Percentiles rank a stretch among this genome's conserved stretches.
These are phyloP conservation scores for Pterulicium gracile DNA, from an alignment of 1,284 basidiomycete species.

Conservation along the genomic window DNA sequence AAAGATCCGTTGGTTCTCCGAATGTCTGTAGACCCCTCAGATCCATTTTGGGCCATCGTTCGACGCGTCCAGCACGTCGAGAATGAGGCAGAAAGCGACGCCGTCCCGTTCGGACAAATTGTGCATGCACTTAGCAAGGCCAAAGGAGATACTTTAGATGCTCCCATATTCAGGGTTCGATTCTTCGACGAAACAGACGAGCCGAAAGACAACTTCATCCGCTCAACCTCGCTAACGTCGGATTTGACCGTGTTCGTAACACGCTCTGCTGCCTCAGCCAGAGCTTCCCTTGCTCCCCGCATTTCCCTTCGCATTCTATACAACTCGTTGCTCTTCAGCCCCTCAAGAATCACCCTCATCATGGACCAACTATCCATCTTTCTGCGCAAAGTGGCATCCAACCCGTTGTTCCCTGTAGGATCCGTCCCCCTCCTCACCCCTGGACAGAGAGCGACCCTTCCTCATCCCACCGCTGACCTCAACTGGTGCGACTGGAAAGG, in stretches of 20 bases:
- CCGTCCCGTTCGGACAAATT: slow-evolving; percentile 76
- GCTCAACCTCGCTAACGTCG: slow-evolving; percentile 74
- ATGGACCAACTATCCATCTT: slow-evolving; percentile 83
- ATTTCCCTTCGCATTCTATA: slow-evolving; percentile 84
- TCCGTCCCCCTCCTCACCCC: slow-evolving; percentile 76
- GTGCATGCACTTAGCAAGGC: slow-evolving; percentile 65
- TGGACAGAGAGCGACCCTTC: slow-evolving; percentile 62
- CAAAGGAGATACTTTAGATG: slow-evolving; percentile 44
- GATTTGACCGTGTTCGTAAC: slow-evolving; percentile 84
- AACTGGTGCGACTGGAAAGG: slow-evolving; percentile 98
- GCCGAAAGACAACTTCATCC: slow-evolving; percentile 65
- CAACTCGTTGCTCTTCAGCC: slow-evolving; percentile 92
- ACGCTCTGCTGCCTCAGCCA: slow-evolving; percentile 54
- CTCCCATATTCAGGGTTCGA: slow-evolving; percentile 83
- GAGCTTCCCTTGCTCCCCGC: slow-evolving; percentile 64
- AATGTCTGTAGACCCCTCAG: slow-evolving; percentile 75
- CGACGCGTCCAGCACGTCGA: slow-evolving; percentile 79
- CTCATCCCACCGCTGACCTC: slow-evolving; percentile 81
- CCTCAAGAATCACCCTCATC: slow-evolving; percentile 66
- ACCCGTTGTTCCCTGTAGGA: slow-evolving; percentile 56
- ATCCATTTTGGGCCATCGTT: slow-evolving; percentile 92
- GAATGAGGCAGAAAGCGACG: slow-evolving; percentile 76
- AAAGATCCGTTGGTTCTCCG: slow-evolving; percentile 80
- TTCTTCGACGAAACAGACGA: slow-evolving; percentile 91
- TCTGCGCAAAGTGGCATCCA: slow-evolving; percentile 61